phyloP scores from a whole-genome alignment of 768 basidiomycete genomes.

The Psilocybe sp. region DNA sequence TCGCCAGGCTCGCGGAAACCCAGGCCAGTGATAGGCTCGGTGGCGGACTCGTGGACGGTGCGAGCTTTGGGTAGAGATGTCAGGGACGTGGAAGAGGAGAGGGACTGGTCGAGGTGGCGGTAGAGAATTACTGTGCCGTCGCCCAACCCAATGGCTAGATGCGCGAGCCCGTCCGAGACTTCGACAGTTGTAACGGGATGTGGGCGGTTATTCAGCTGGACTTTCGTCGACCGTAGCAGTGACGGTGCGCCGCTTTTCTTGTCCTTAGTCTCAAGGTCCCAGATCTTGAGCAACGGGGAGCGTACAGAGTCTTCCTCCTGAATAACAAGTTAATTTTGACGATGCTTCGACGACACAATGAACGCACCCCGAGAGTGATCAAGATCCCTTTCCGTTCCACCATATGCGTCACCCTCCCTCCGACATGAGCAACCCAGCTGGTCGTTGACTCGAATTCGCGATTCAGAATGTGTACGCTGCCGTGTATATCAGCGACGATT shows the following conservation, averaged over 20 bases:
- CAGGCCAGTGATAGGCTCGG: conserved; percentile 90
- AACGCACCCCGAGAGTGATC: conserved; percentile 83
- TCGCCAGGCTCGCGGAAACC: conserved; percentile 73
- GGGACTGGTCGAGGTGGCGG: conserved; percentile 87
- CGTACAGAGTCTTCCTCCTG: conserved; percentile 75
- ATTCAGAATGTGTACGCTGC: conserved; percentile 74
- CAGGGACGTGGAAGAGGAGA: conserved; percentile 66
- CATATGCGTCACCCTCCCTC: conserved; percentile 85
- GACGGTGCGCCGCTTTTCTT: conserved; percentile 60
- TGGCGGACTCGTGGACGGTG: conserved; percentile 76
- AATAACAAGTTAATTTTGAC: conserved; percentile 9
- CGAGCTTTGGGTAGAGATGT: conserved; percentile 84
- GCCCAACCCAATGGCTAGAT: conserved; percentile 90
- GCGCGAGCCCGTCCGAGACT: conserved; percentile 70
- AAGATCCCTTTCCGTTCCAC: conserved; percentile 76
- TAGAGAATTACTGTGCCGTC: conserved; percentile 93
- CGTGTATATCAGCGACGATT: conserved; percentile 83
- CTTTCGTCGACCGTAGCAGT: conserved; percentile 71
- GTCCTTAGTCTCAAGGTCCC: conserved; percentile 77
- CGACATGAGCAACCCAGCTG: conserved; percentile 79
- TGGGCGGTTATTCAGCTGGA: conserved; percentile 73
- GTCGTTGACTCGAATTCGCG: conserved; percentile 65
- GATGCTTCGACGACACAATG: neutral
- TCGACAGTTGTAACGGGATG: conserved; percentile 85
- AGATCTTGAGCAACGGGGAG: conserved; percentile 78